A percentile compares a stretch with the other conserved stretches of the same genome.
Conservation (phyloP, 352 stramenopile species). For the Globisporangium spiculum region DNA sequence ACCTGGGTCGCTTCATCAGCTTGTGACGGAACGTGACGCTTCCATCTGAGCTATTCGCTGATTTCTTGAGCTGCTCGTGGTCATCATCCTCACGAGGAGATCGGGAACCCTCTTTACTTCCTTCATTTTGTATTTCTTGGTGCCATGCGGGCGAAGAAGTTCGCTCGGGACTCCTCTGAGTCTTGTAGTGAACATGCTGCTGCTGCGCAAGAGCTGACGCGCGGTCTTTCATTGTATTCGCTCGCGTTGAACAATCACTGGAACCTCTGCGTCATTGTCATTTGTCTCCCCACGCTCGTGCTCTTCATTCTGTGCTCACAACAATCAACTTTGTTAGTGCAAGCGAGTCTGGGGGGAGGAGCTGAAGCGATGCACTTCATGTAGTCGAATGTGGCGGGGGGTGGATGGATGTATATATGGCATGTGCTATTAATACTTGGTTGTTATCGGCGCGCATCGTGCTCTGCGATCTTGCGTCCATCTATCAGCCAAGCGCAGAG, state of each 20-base stretch:
- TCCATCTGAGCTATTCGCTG: neutral
- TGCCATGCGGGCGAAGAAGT: neutral
- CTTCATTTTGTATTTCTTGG: neutral
- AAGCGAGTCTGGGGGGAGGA: neutral
- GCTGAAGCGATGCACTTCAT: neutral
- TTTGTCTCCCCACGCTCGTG: neutral
- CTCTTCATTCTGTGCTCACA: neutral
- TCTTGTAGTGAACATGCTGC: neutral
- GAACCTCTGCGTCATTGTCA: neutral
- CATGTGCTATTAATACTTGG: conserved; percentile 10
- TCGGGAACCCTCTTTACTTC: neutral
- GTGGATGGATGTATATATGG: conserved; percentile 1
- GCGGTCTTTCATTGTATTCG: neutral
- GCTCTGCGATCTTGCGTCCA: neutral
- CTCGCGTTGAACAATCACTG: neutral
- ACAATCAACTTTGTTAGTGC: neutral
- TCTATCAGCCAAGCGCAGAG: neutral
- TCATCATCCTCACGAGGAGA: neutral
- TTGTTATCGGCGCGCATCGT: neutral
- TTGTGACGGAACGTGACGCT: conserved; percentile 17
- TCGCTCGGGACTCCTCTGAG: neutral
- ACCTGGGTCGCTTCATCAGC: conserved; percentile 33
- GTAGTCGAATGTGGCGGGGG: neutral
- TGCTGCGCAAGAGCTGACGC: neutral
- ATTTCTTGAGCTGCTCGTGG: neutral